phyloP scores from a whole-genome alignment of 2,329 filamentous ascomycete species.

The Talaromyces sp. region DNA sequence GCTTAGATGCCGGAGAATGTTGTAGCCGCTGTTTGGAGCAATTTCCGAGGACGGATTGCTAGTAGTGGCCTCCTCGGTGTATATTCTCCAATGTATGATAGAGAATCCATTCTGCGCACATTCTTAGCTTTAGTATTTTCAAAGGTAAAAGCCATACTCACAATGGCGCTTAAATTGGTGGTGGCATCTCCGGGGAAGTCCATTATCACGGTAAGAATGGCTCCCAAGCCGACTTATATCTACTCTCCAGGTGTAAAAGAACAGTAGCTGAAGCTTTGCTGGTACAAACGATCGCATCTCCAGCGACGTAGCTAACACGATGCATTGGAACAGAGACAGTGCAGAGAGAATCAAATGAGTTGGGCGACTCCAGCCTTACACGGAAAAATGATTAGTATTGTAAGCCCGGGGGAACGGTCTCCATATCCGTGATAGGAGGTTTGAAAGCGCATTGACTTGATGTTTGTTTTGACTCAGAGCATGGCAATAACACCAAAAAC shows the following conservation, averaged over 20 bases:
- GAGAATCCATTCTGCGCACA: slow-evolving; percentile 38
- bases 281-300: slow-evolving; percentile 32
- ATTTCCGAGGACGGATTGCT: slow-evolving; percentile 27
- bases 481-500: not conserved
- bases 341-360: not conserved
- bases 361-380: not conserved
- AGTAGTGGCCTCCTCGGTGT: slow-evolving; percentile 32
- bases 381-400: not conserved
- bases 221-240: slow-evolving; percentile 16
- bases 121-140: slow-evolving; percentile 19
- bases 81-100: slow-evolving; percentile 40
- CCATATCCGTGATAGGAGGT: slow-evolving; percentile 6
- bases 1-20: slow-evolving; percentile 34
- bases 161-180: slow-evolving; percentile 40
- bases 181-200: slow-evolving; percentile 40
- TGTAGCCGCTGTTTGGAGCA: slow-evolving; percentile 32
- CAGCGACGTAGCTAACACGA: slow-evolving; percentile 15
- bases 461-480: not conserved
- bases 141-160: slow-evolving; percentile 24
- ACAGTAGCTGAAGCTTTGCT: slow-evolving; percentile 17
- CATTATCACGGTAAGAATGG: slow-evolving; percentile 30
- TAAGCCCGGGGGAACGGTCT: slow-evolving; percentile 6
- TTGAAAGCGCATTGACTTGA: not conserved
- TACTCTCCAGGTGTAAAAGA: slow-evolving; percentile 25
- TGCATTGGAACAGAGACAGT: slow-evolving; percentile 8